Base-by-base conservation (phyloP, 2,329 filamentous ascomycete genomes). In the Venturia asperata region DNA sequence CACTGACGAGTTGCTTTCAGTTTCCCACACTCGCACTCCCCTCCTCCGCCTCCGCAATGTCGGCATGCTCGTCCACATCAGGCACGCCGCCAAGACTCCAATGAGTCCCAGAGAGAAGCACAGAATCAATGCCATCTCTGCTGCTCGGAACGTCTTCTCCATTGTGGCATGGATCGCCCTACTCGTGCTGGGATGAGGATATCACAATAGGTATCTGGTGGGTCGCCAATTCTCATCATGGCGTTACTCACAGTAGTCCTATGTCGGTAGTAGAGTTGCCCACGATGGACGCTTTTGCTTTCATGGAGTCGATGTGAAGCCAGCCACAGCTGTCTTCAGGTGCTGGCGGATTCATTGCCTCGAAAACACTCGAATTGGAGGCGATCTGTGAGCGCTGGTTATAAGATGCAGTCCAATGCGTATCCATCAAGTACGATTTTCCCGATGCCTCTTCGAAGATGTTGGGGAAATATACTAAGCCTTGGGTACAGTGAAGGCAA, bases 31-130 rank as follows among this genome's bases (percentile, higher is more conserved):
- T 52, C 47, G 47, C 47, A 52, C 21, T 52, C 47, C 47, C 52
- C 52, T 58, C 52, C 52, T 58, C 52, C 52, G 30, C 52, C 52
- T 37, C 52, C 52, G 52, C 52, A 58, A 30, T n/a, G 2, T 27
- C 21, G 21, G 27, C 4, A 5, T 10, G 24, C 21, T 17, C 30
- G 4, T 58, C 27, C 19, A 58, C 27, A 24, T 24, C 30, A 58
- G 30, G 3, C 30, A 58, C 17, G 37, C 52, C 30, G 52, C 52
- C 52, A 58, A 15, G 1, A 58, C 9, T 15, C 3, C 52, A n/a
- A 37, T 13, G 4, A 27, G 52, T 15, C 27, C 27, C 17, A 58
- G 37, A 3, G 52, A 58, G n/a, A 58, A 58, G 30, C 52, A 58
- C 10, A 58, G 30, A 37, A 37, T 21, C 52, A 58, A 34, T 58